phyloP scores from a whole-genome alignment of 2,329 filamentous ascomycete species.

The Dryadomyces quercivorus region DNA sequence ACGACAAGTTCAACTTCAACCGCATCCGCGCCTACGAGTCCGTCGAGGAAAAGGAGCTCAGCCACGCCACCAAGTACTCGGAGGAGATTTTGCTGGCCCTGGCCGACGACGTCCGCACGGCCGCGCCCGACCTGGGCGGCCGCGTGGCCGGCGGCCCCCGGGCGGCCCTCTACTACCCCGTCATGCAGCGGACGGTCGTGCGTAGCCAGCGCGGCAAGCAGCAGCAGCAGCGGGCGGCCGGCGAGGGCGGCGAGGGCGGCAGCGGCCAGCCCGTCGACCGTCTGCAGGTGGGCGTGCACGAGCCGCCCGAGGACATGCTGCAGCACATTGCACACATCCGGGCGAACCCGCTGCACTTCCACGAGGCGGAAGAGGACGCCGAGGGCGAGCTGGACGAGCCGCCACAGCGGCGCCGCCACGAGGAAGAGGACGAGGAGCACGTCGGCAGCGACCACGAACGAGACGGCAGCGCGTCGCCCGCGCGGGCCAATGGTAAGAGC shows the following conservation, averaged over 20 bases:
- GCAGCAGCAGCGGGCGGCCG: conserved; percentile 5
- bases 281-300: conserved; percentile 40
- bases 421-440: conserved; percentile 1
- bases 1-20: conserved; percentile 46
- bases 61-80: conserved; percentile 47
- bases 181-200: conserved; percentile 52
- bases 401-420: conserved; percentile 10
- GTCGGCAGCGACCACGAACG: conserved; percentile 3
- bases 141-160: conserved; percentile 35
- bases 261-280: conserved; percentile 39
- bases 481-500: conserved; percentile 7
- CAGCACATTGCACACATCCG: conserved; percentile 40
- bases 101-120: conserved; percentile 32
- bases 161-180: conserved; percentile 55
- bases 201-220: conserved; percentile 52
- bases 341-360: conserved; percentile 37
- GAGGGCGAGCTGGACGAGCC: conserved; percentile 16
- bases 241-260: conserved; percentile 20
- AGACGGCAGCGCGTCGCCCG: conserved; percentile 10
- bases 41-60: conserved; percentile 41
- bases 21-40: conserved; percentile 55
- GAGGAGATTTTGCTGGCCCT: conserved; percentile 51
- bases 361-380: conserved; percentile 24
- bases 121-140: conserved; percentile 16
- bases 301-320: conserved; percentile 40